Evolutionary conservation across 257 asterid genomes (phyloP).

Genomic region (Jasminum sambac): DNA sequence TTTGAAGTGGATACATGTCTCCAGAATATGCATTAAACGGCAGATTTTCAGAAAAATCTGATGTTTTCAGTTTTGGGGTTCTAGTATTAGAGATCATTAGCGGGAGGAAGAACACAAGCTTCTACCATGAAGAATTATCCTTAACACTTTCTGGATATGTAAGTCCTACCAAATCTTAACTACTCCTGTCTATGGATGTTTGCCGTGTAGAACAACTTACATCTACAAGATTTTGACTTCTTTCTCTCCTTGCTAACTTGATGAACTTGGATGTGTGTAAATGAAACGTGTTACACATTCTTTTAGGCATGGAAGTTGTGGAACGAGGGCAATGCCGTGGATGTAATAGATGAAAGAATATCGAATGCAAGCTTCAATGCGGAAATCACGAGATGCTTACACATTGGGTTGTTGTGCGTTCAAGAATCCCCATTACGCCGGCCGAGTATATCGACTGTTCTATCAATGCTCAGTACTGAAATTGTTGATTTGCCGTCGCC

Average conservation of each 20-base stretch:
- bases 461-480: background rate
- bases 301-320: too few species aligned
- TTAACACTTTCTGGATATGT: background rate
- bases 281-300: too few species aligned
- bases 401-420: background rate
- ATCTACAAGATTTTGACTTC: too few species aligned
- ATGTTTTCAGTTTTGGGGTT: background rate
- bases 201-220: too few species aligned
- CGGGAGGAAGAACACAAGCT: slow-evolving; percentile 3
- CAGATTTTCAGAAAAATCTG: background rate
- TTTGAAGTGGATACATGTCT: background rate
- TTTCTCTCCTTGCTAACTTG: too few species aligned
- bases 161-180: background rate
- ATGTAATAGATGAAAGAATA: too few species aligned
- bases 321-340: too few species aligned
- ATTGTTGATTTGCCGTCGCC: background rate
- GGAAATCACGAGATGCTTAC: background rate
- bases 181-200: too few species aligned
- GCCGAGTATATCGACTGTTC: background rate
- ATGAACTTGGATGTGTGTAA: too few species aligned
- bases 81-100: background rate
- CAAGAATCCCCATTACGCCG: background rate
- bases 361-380: too few species aligned
- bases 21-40: background rate
- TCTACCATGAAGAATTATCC: slow-evolving; percentile 1